Evolutionary conservation across 768 basidiomycete genomes (phyloP).

Genomic region (Tephrocybe sp.): DNA sequence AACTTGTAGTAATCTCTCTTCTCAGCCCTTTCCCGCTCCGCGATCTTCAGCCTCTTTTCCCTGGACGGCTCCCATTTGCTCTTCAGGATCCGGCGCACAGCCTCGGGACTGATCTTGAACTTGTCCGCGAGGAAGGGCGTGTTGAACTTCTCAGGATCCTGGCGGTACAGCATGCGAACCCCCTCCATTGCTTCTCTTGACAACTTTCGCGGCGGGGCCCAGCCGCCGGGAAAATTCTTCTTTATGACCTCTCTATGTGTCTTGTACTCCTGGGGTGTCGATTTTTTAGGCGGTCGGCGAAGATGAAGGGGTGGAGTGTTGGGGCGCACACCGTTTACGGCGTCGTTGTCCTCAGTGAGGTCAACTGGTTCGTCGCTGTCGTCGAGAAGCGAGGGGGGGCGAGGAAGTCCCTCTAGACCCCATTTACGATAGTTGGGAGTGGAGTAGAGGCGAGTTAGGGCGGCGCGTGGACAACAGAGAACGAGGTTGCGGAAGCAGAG

Average conservation of each 20-base stretch:
- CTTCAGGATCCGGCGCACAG: constrained; percentile 75
- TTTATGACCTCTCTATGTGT: constrained; percentile 52
- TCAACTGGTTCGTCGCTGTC: constrained; percentile 46
- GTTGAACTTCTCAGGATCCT: constrained; percentile 64
- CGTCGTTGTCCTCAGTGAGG: constrained; percentile 51
- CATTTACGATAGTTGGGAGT: constrained; percentile 31
- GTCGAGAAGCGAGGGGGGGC: constrained; percentile 47
- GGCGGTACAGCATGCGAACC: constrained; percentile 61
- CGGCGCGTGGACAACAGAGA: constrained; percentile 14
- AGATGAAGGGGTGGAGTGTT: constrained; percentile 36
- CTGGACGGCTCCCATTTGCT: constrained; percentile 67
- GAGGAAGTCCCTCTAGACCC: constrained; percentile 37
- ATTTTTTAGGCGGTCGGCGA: constrained; percentile 35
- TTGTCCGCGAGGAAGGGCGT: constrained; percentile 70
- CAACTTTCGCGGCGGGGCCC: constrained; percentile 79
- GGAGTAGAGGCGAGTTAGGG: constrained; percentile 23
- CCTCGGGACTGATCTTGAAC: constrained; percentile 82
- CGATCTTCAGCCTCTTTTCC: constrained; percentile 50
- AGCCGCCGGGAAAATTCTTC: constrained; percentile 61
- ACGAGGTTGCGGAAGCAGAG: constrained; percentile 22
- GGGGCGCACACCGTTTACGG: constrained; percentile 42
- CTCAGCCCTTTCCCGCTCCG: constrained; percentile 48
- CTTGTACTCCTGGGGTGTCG: constrained; percentile 50
- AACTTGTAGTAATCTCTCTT: constrained; percentile 38
- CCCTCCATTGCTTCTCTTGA: constrained; percentile 86